Evolutionary conservation across 345 rosid genomes (phyloP), one percentile per base, ranked within the genome.

Genomic region (Theobroma cacao): DNA sequence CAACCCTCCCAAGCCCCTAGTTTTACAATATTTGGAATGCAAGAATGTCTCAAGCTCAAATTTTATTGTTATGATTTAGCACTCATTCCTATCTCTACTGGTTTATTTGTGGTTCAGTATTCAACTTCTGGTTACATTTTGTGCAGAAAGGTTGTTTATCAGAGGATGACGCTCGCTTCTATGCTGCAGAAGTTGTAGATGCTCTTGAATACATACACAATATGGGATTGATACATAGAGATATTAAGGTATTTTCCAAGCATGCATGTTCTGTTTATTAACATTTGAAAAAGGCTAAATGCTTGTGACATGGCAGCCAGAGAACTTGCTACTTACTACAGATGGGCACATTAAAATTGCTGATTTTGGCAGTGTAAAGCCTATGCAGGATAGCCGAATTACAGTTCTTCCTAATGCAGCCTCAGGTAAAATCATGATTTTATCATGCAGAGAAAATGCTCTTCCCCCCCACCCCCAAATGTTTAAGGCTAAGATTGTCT

Each of bases 291-390:
- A 4, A 26, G 64, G 77, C 87, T 79, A 68, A 78, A 70, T 17
- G 17, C 28, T 74, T 80, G 61, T 76, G 81, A 40, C 76, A 64
- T 82, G 76, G 86, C 97, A 96, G 99, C 99, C 99, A 56, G 98
- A 94, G 90, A 96, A 96, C 82, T 87, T 96, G 87, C 84, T 91
- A 60, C 89, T 93, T 53, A 93, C 90, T 26, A 77, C 84, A 18
- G 98, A 92, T 61, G 98, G 98, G 74, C 98, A 96, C 79, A 88
- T 93, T 45, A 97, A 94, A 87, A 86, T 97, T 84, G 99, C 98
- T 33, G 99, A 94, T 87, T 94, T 96, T 86, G 99, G 98, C 62
- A 97, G 99, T 76, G 97, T 97, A 62, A 94, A 92, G 95, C 94
- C 98, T 50, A 94, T 91, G 98, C 98, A 94, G 81, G 98, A 88